Percentiles rank a stretch among this genome's conserved stretches.
phyloP scores from a whole-genome alignment of 2,329 filamentous ascomycete genomes.

The Dactylellina leptospora region DNA sequence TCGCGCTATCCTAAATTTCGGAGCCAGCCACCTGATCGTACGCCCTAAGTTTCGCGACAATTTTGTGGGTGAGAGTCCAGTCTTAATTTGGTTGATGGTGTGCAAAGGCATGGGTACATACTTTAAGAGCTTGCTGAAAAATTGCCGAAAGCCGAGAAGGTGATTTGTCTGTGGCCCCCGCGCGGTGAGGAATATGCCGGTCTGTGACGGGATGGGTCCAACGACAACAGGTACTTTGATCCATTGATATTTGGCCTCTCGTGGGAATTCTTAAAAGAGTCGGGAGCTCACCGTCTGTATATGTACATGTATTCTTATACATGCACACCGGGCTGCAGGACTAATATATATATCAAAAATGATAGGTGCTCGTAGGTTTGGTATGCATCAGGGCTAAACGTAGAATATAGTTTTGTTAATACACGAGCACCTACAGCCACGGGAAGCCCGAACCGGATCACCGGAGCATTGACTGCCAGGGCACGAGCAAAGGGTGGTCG shows the following conservation, averaged over 20 bases:
- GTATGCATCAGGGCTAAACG: too few relatives aligned
- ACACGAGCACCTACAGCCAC: too few relatives aligned
- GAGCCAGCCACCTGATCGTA: constrained; percentile 24
- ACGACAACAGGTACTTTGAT: neutral
- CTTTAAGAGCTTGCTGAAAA: neutral
- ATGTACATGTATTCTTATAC: too few relatives aligned
- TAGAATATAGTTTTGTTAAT: neutral
- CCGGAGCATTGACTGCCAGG: neutral
- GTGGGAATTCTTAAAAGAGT: too few relatives aligned
- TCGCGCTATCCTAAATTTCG: too few relatives aligned
- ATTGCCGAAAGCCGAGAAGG: constrained; percentile 36
- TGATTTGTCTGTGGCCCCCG: neutral
- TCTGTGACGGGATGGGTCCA: neutral
- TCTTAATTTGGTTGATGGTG: constrained; percentile 20
- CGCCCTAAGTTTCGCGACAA: constrained; percentile 25
- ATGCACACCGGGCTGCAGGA: too few relatives aligned
- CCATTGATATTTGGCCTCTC: too few relatives aligned
- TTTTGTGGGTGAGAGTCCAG: constrained; percentile 14
- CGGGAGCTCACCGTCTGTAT: neutral
- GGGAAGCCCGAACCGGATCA: neutral
- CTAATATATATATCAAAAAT: too few relatives aligned
- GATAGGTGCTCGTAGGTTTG: too few relatives aligned
- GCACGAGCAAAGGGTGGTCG: constrained; percentile 2
- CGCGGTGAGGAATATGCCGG: too few relatives aligned
- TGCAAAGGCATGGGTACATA: constrained; percentile 19